These are phyloP conservation scores for Breynia disticha DNA, from an alignment of 441 rosid genomes.

Conservation along the genomic window DNA sequence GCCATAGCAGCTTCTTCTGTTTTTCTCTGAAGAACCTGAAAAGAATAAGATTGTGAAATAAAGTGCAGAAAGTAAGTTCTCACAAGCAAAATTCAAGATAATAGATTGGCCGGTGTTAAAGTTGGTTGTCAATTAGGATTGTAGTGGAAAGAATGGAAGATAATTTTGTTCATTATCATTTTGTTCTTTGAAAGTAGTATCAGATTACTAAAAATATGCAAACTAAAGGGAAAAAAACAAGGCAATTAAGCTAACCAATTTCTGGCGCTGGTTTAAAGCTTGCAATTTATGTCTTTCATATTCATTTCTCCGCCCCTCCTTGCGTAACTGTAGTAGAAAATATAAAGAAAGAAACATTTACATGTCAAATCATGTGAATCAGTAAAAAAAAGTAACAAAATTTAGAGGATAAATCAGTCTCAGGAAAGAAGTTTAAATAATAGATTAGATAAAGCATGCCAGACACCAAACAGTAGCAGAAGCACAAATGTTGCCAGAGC, in stretches of 20 bases:
- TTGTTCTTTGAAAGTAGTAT: too few species aligned
- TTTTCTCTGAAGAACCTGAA: constrained; percentile 97
- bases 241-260: constrained; percentile 53
- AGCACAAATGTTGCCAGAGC: background rate
- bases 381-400: too few species aligned
- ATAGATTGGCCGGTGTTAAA: background rate
- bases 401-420: too few species aligned
- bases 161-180: too few species aligned
- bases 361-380: background rate
- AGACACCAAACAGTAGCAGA: background rate
- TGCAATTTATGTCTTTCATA: constrained; percentile 97
- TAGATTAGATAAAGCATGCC: background rate
- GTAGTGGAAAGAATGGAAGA: too few species aligned
- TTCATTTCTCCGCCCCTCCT: constrained; percentile 95
- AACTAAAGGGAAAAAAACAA: constrained; percentile 7
- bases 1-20: constrained; percentile 99
- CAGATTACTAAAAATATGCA: too few species aligned
- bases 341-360: constrained; percentile 1
- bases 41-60: constrained; percentile 11
- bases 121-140: background rate
- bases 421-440: too few species aligned
- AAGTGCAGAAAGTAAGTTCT: constrained; percentile 9
- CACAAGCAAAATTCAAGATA: too few species aligned
- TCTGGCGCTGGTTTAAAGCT: constrained; percentile 95
- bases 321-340: constrained; percentile 54